These are phyloP conservation scores for Phalaenopsis aphrodite DNA, from an alignment of 106 monocot genomes.

Conservation along the genomic window DNA sequence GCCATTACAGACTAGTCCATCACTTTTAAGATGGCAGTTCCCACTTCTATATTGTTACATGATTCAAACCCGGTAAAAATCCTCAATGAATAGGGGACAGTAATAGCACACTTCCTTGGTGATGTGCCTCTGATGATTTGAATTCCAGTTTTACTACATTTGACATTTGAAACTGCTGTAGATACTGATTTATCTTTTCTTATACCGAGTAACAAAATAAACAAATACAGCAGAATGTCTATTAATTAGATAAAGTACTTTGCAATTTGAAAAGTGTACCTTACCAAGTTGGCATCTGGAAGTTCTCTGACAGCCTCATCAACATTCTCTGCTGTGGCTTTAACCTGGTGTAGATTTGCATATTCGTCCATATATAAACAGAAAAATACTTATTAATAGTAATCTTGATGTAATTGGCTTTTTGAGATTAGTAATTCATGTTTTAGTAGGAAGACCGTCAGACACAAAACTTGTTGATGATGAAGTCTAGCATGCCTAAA, in stretches of 20 bases:
- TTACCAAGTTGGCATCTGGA: conserved; percentile 85
- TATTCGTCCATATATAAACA: neutral
- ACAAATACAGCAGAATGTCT: neutral
- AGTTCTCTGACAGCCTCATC: conserved; percentile 72
- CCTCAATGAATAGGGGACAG: too few species aligned
- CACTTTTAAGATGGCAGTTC: too few species aligned
- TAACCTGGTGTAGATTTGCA: conserved; percentile 35
- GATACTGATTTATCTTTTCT: neutral
- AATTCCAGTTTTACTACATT: neutral
- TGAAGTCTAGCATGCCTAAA: neutral
- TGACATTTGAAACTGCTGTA: neutral
- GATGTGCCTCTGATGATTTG: neutral
- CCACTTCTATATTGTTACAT: too few species aligned
- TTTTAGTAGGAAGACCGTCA: neutral
- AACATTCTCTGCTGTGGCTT: conserved; percentile 77
- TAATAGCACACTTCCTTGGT: too few species aligned
- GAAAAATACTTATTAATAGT: neutral
- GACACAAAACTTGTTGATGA: neutral
- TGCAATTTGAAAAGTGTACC: conserved; percentile 44
- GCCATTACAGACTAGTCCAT: too few species aligned
- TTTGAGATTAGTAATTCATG: neutral
- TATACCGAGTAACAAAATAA: neutral
- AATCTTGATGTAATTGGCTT: neutral
- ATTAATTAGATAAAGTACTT: neutral
- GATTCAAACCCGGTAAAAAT: too few species aligned